Base-by-base conservation (phyloP, 140 eudicot genomes). In the Cichorium intybus region DNA sequence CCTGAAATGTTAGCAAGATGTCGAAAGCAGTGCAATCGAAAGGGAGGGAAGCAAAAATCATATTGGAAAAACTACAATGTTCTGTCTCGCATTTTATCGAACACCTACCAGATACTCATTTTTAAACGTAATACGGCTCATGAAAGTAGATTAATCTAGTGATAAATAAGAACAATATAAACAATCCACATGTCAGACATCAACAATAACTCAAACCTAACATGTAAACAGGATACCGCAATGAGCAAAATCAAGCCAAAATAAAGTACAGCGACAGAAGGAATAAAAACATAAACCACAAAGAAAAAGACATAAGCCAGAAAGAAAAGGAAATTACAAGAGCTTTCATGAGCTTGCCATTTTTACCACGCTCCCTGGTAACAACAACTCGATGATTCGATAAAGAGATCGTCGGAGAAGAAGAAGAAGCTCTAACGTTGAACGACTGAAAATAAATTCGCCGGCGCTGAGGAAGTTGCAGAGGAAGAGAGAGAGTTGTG, bases 341-440 rank as follows among this genome's bases (percentile, higher is more conserved):
- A 28, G 96, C 82, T 43, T 66, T 64, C 71, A 87, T 79, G 75
- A 87, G 92, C 80, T 81, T 87, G 34, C 43, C 77, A 67, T 87
- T 87, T 61, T 87, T 87, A 56, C 92, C 96, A 22, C 87, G 92
- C 73, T 87, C 96, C 23, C 96, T 56, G 15, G 96, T 87, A 28
- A 87, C 96, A 27, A 87, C 89, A 15, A 87, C 96, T 12, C 75
- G 73, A 17, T 79, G 79, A 17, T 35, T 74, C 28, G 85, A 75
- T 14, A 52, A 54, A 41, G 79, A 47, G 4, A 70, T 15, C 18
- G 58, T 23, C 28, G 80, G 43, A 56, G 80, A 34, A 5, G 83
- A 50, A 22, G 69, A 17, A 12, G 81, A 50, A 43, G 73, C 29
- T 55, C 31, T 43, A 55, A 72, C 18, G 52, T 61, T 45, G 46